A percentile compares a stretch with the other conserved stretches of the same genome.
Conservation (phyloP, 2,329 filamentous ascomycete species). For the Spiromastix sp. region DNA sequence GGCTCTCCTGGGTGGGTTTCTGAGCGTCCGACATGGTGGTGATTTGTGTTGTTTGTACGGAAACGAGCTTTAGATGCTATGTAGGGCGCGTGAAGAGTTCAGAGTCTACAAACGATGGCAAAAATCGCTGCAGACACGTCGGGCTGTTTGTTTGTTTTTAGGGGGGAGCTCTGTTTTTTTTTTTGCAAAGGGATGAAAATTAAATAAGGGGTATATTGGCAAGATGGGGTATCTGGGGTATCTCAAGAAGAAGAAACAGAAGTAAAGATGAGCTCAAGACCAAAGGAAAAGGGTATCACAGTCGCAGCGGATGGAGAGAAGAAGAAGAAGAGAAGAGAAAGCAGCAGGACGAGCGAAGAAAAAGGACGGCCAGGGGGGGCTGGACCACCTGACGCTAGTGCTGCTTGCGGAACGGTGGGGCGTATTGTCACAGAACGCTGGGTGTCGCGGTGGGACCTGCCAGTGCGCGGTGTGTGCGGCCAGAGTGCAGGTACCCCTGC, state of each 20-base stretch:
- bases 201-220: slow-evolving; percentile 16
- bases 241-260: slow-evolving; percentile 22
- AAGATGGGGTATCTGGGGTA: slow-evolving; percentile 15
- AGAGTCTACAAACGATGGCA: neutral
- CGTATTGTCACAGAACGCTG: too few species aligned
- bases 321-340: slow-evolving; percentile 14
- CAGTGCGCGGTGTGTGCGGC: too few species aligned
- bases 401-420: too few species aligned
- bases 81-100: slow-evolving; percentile 8
- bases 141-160: neutral
- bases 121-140: slow-evolving; percentile 2
- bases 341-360: slow-evolving; percentile 15
- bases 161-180: neutral
- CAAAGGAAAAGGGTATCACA: slow-evolving; percentile 31
- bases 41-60: slow-evolving; percentile 25
- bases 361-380: too few species aligned
- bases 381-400: too few species aligned
- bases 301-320: slow-evolving; percentile 18
- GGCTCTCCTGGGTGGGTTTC: slow-evolving; percentile 57
- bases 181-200: slow-evolving; percentile 4
- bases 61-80: slow-evolving; percentile 11
- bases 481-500: too few species aligned
- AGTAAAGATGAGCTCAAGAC: slow-evolving; percentile 18
- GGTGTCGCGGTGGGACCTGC: too few species aligned
- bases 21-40: slow-evolving; percentile 57